Evolutionary conservation across 2,329 filamentous ascomycete species (phyloP).

Genomic region (Colletotrichum eleusines): DNA sequence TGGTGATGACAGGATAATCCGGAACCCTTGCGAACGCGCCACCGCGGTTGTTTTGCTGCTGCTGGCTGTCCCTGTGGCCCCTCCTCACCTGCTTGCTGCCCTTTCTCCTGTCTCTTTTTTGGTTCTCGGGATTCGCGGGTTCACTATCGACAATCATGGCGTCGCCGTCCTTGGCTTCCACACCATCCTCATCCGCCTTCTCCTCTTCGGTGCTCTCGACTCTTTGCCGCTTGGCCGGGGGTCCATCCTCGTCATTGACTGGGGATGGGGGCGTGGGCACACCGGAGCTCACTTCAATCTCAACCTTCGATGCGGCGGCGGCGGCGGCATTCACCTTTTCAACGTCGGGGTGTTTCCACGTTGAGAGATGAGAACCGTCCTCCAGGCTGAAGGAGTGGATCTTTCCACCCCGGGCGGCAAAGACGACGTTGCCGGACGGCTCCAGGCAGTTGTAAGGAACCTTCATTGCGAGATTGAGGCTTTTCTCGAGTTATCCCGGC

Average conservation of each 20-base stretch:
- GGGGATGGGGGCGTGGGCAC: conserved; percentile 30
- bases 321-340: conserved; percentile 48
- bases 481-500: background rate
- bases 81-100: conserved; percentile 40
- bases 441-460: conserved; percentile 75
- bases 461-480: conserved; percentile 51
- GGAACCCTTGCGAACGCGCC: conserved; percentile 51
- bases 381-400: conserved; percentile 75
- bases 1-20: conserved; percentile 75
- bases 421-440: conserved; percentile 67
- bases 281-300: conserved; percentile 46
- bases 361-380: conserved; percentile 69
- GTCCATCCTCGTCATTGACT: conserved; percentile 46
- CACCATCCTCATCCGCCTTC: conserved; percentile 47
- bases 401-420: conserved; percentile 79
- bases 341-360: conserved; percentile 68
- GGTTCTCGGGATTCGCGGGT: conserved; percentile 43
- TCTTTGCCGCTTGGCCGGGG: conserved; percentile 59
- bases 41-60: conserved; percentile 48
- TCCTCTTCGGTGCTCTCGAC: conserved; percentile 50
- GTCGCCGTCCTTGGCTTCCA: conserved; percentile 42
- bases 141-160: conserved; percentile 43
- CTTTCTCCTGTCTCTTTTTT: conserved; percentile 47
- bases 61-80: conserved; percentile 50
- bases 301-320: conserved; percentile 45